A percentile compares a stretch with the other conserved stretches of the same genome.
Evolutionary conservation across 2,329 filamentous ascomycete species (phyloP).

Genomic region (Fusarium citri): DNA sequence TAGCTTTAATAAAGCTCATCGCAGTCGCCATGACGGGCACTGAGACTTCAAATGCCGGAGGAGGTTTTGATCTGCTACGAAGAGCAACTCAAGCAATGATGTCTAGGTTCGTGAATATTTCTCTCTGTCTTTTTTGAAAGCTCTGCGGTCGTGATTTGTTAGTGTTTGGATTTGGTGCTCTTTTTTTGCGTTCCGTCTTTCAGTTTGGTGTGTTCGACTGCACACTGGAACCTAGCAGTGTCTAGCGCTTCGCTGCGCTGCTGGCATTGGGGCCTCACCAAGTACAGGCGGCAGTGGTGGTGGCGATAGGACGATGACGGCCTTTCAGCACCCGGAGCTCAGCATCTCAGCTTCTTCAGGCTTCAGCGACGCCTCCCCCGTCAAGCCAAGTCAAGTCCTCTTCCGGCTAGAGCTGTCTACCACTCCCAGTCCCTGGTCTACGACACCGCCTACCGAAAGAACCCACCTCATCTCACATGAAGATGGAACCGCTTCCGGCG

Average conservation of each 20-base stretch:
- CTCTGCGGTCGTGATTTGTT: neutral
- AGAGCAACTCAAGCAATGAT: constrained; percentile 73
- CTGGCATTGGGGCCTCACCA: constrained; percentile 22
- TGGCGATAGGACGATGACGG: constrained; percentile 36
- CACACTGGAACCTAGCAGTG: neutral
- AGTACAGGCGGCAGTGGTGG: constrained; percentile 21
- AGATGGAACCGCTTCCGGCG: constrained; percentile 35
- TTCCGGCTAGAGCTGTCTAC: constrained; percentile 42
- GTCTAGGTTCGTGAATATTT: constrained; percentile 65
- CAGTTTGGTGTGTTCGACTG: constrained; percentile 1
- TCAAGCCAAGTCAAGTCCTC: constrained; percentile 35
- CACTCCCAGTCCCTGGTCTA: constrained; percentile 23
- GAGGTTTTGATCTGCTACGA: constrained; percentile 67
- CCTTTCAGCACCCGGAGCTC: constrained; percentile 32
- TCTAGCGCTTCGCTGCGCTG: constrained; percentile 5
- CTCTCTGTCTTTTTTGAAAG: constrained; percentile 36
- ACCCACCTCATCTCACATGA: constrained; percentile 35
- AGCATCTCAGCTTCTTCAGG: constrained; percentile 21
- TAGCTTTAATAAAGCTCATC: constrained; percentile 42
- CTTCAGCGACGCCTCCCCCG: constrained; percentile 17
- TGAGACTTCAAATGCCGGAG: constrained; percentile 58
- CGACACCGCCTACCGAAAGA: constrained; percentile 42
- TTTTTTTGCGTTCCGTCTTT: neutral
- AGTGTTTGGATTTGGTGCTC: neutral
- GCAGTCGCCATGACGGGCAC: constrained; percentile 61